A percentile compares a stretch with the other conserved stretches of the same genome.
Conservation (phyloP, 73 alveolate genomes). For the Urostyla sp. region DNA sequence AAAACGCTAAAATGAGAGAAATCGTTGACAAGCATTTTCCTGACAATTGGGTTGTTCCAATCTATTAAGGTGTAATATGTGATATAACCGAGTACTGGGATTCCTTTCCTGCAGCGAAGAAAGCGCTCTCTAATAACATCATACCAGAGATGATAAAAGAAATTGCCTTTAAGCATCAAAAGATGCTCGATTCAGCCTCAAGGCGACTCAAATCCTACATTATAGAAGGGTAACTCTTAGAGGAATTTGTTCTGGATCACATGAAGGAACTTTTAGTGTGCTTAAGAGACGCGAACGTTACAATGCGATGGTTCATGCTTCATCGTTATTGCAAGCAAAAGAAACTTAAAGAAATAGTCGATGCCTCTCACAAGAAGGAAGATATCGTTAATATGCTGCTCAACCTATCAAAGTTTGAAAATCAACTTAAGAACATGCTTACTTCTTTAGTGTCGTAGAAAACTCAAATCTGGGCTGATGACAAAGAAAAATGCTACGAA, state of each 20-base stretch:
- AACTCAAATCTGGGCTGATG: constrained; percentile 68
- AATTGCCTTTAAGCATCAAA: constrained; percentile 66
- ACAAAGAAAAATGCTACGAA: constrained; percentile 58
- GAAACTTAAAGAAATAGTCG: constrained; percentile 75
- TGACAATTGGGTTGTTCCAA: constrained; percentile 94
- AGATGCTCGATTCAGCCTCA: constrained; percentile 47
- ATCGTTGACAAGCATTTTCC: constrained; percentile 96
- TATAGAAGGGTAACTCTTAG: constrained; percentile 94
- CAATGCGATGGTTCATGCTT: constrained; percentile 94
- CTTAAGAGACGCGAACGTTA: constrained; percentile 94
- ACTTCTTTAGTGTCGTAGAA: constrained; percentile 43
- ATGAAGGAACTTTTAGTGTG: constrained; percentile 85
- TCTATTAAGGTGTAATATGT: constrained; percentile 94
- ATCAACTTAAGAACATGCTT: constrained; percentile 52
- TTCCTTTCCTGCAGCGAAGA: constrained; percentile 90
- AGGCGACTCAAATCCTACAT: constrained; percentile 51
- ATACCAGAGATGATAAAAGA: constrained; percentile 70
- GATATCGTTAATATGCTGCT: constrained; percentile 54
- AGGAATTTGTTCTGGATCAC: constrained; percentile 93
- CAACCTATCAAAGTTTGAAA: constrained; percentile 65
- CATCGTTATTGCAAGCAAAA: constrained; percentile 86
- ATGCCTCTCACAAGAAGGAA: constrained; percentile 58
- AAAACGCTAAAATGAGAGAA: constrained; percentile 93
- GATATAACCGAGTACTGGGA: constrained; percentile 95
- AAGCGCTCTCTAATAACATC: constrained; percentile 85